Evolutionary conservation across 2,329 filamentous ascomycete species (phyloP).

Genomic region (Aspergillus sp.): DNA sequence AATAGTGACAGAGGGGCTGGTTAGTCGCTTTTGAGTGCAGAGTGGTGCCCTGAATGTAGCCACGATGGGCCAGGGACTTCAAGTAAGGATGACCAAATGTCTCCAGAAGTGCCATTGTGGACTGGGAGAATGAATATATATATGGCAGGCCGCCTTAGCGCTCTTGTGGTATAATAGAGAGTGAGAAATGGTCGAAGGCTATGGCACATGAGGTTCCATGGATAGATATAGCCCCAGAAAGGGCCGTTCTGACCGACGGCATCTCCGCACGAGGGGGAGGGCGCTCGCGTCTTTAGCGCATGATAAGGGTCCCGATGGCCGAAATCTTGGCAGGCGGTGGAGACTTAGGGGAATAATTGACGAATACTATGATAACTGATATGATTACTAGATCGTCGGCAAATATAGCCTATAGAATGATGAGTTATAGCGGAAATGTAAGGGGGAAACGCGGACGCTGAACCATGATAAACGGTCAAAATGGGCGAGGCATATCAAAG

Average conservation of each 20-base stretch:
- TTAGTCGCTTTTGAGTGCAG: conserved; percentile 36
- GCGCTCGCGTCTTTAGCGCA: too few species aligned
- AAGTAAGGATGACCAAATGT: conserved; percentile 24
- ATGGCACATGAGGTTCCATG: not conserved
- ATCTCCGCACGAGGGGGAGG: not conserved
- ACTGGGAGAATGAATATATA: too few species aligned
- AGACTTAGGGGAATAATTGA: not conserved
- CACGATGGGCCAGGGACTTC: conserved; percentile 40
- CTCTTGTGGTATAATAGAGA: not conserved
- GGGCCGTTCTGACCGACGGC: not conserved
- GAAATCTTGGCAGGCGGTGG: conserved; percentile 3
- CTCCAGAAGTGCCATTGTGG: conserved; percentile 25
- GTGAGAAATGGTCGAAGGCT: not conserved
- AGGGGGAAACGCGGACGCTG: not conserved
- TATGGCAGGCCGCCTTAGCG: not conserved
- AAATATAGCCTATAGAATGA: not conserved
- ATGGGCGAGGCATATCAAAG: not conserved
- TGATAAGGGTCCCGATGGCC: conserved; percentile 3
- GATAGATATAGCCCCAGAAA: not conserved
- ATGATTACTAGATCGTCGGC: not conserved
- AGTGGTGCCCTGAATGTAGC: conserved; percentile 53
- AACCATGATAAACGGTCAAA: not conserved
- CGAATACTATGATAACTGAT: not conserved
- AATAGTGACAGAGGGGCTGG: conserved; percentile 51
- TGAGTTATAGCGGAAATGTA: not conserved